phyloP scores from a whole-genome alignment of 805 yeast genomes.

The Kodamaea nitidulidarum region DNA sequence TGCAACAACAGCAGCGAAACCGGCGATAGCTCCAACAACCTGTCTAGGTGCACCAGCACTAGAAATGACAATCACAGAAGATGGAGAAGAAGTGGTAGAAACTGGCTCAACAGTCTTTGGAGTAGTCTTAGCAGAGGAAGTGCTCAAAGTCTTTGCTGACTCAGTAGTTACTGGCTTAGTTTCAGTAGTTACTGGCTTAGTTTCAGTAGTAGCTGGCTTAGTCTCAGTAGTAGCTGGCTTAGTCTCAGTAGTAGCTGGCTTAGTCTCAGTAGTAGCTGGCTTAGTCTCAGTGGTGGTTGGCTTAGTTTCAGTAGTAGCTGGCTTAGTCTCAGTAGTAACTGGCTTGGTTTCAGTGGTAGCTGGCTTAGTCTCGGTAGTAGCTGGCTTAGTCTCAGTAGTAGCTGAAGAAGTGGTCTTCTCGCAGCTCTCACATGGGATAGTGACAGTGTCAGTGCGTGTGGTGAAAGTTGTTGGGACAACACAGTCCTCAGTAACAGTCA shows the following conservation, averaged over 20 bases:
- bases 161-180: no score
- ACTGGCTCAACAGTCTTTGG: background rate
- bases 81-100: background rate
- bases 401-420: background rate
- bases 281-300: no score
- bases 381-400: background rate
- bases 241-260: background rate
- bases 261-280: background rate
- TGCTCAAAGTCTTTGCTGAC: background rate
- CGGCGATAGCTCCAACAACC: conserved; percentile 5
- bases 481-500: conserved; percentile 27
- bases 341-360: background rate
- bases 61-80: conserved; percentile 2
- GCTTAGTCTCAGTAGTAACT: no score
- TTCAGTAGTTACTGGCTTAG: no score
- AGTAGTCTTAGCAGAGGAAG: background rate
- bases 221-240: background rate
- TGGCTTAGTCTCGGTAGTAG: background rate
- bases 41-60: conserved; percentile 1
- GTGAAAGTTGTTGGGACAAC: conserved; percentile 8
- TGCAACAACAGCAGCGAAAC: conserved; percentile 8
- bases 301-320: no score
- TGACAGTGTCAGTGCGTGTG: background rate
- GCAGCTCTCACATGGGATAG: background rate
- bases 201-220: background rate